Conservation (phyloP, 495 filamentous ascomycete genomes). For the Penicillium cinerascens region DNA sequence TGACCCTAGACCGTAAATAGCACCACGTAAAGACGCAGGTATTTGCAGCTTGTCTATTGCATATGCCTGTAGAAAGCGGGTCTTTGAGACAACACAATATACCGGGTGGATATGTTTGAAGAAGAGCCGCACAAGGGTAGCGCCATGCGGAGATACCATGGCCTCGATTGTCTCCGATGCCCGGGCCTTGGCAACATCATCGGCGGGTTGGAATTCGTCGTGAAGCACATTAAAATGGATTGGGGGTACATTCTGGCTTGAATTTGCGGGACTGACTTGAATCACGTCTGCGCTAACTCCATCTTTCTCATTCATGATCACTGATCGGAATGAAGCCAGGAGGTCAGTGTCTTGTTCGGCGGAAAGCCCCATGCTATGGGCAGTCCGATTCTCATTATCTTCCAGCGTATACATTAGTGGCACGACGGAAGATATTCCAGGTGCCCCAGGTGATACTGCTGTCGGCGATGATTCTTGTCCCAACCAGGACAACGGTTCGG, state of each 20-base stretch:
- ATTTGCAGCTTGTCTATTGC: conserved; percentile 9
- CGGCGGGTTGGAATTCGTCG: conserved; percentile 15
- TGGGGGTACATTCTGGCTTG: neutral
- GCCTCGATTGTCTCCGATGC: conserved; percentile 18
- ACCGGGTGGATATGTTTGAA: conserved; percentile 20
- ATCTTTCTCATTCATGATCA: conserved; percentile 19
- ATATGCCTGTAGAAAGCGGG: conserved; percentile 8
- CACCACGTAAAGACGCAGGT: conserved; percentile 15
- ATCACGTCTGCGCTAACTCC: conserved; percentile 16
- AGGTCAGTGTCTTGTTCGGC: conserved; percentile 21
- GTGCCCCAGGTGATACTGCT: neutral
- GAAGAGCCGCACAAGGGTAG: conserved; percentile 15
- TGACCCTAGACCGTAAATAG: conserved; percentile 17
- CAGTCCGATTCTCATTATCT: conserved; percentile 13
- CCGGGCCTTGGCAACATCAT: conserved; percentile 11
- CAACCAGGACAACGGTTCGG: neutral
- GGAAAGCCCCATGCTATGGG: conserved; percentile 15
- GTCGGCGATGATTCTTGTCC: neutral
- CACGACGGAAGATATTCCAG: neutral
- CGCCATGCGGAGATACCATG: conserved; percentile 7
- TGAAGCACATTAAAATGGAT: conserved; percentile 19
- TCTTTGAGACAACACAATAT: conserved; percentile 15
- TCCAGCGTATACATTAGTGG: conserved; percentile 10
- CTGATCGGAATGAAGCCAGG: conserved; percentile 16
- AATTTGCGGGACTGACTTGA: conserved; percentile 11